Evolutionary conservation across 495 filamentous ascomycete genomes (phyloP).

Genomic region (Neurospora discreta): DNA sequence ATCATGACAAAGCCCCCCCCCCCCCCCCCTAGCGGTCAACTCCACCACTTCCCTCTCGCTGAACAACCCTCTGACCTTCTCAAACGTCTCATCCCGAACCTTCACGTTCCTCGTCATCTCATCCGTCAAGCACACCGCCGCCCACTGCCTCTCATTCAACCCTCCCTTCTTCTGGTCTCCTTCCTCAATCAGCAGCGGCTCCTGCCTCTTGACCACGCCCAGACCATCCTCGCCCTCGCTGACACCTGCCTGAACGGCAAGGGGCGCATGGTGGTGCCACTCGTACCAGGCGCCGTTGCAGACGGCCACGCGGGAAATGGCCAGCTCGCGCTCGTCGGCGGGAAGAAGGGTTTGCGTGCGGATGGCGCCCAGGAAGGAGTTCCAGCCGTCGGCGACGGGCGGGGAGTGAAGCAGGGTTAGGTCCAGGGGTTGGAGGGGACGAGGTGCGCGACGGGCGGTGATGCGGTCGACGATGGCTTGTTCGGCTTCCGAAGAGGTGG

Average conservation of each 20-base stretch:
- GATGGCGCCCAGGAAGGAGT: constrained; percentile 64
- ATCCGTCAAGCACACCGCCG: constrained; percentile 59
- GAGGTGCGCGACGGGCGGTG: constrained; percentile 49
- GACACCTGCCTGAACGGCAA: constrained; percentile 40
- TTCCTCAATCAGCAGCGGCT: background rate
- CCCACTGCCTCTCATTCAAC: constrained; percentile 48
- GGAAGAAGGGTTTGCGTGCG: constrained; percentile 52
- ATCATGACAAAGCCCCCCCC: too few species aligned
- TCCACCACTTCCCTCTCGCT: constrained; percentile 62
- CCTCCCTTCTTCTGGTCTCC: constrained; percentile 1
- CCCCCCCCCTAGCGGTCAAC: constrained; percentile 62
- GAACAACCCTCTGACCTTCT: constrained; percentile 44
- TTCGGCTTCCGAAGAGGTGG: constrained; percentile 33
- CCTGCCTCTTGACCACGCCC: constrained; percentile 19
- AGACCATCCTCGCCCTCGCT: constrained; percentile 37
- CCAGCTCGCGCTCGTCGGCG: constrained; percentile 53
- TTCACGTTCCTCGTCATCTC: constrained; percentile 59
- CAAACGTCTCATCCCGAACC: constrained; percentile 56
- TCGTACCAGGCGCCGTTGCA: constrained; percentile 68
- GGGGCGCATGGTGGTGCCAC: constrained; percentile 64
- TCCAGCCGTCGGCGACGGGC: constrained; percentile 68
- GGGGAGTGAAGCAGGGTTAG: constrained; percentile 64
- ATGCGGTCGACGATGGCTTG: constrained; percentile 50
- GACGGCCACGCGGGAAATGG: constrained; percentile 64
- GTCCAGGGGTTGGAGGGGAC: constrained; percentile 58